Evolutionary conservation across 345 rosid genomes (phyloP).

Genomic region (Syzygium aqueum): DNA sequence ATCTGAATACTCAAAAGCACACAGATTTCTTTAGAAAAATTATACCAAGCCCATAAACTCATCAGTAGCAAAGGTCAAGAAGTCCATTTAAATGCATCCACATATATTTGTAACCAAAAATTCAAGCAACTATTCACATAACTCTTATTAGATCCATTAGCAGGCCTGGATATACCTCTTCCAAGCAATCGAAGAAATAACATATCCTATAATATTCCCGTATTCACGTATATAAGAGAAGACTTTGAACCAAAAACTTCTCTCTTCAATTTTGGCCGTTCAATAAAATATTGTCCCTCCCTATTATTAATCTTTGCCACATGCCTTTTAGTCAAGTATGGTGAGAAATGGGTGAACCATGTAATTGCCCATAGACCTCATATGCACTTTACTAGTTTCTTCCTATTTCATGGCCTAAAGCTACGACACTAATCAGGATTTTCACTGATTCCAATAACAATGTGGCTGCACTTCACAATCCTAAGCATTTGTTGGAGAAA

Average conservation of each 20-base stretch:
- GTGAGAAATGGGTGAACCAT: neutral
- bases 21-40: neutral
- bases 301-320: neutral
- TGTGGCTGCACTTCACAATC: neutral
- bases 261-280: neutral
- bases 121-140: neutral
- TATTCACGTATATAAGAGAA: neutral
- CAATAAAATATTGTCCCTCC: neutral
- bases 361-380: neutral
- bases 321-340: neutral
- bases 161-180: neutral
- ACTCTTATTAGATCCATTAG: neutral
- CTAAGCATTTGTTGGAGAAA: neutral
- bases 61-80: neutral
- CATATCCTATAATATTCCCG: fast-evolving
- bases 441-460: neutral
- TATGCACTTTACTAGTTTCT: neutral
- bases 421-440: neutral
- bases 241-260: neutral
- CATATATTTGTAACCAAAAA: neutral
- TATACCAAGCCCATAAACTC: neutral
- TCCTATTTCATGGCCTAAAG: neutral
- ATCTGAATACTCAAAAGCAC: neutral
- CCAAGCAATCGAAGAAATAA: neutral
- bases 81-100: neutral